Evolutionary conservation across 2,329 filamentous ascomycete species (phyloP), one percentile per base, ranked within the genome.

Genomic region (Phialocephala subalpina): DNA sequence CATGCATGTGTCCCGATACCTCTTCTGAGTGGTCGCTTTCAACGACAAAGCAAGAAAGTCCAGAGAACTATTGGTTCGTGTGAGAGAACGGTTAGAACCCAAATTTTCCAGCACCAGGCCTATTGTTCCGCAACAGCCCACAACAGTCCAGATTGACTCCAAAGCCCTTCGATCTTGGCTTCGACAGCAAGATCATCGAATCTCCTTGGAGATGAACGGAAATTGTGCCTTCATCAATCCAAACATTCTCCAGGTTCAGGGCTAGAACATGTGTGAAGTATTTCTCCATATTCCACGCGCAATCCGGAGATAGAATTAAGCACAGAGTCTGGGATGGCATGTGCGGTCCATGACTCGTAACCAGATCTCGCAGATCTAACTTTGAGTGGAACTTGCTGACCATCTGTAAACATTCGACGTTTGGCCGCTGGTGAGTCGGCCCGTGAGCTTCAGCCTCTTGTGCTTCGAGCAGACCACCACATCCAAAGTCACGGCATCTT

Each of bases 191-290:
- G 25, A 27, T 12, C 40, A 52, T 40, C 57, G 53, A 58, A 63
- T 63, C 52, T 63, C 60, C 60, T 60, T 63, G 59, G 53, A 67
- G 45, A 59, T 63, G 53, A 52, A 36, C 58, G 62, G 62, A 67
- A 58, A 64, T 67, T 67, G 22, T 63, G n/a, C 38, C 27, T 57
- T 9, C 25, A 62, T 16, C 12, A 57, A 14, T 7, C 14, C 55
- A 38, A 33, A 33, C 29, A 20, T 61, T 64, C 52, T 62, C 62
- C 57, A 59, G 65, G 40, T 49, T 53, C 47, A 63, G 49, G 60
- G 60, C 22, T 53, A 38, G 35, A 59, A 29, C 52, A 57, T 1
- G n/a, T 40, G 40, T 58, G 55, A 58, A n/a, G 29, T 9, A 53
- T 33, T 53, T 53, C 49, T 53, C 49, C 29, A 38, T 57, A 3